Conservation (phyloP, 139 green algal genomes). For the Picochlorum sp. region DNA sequence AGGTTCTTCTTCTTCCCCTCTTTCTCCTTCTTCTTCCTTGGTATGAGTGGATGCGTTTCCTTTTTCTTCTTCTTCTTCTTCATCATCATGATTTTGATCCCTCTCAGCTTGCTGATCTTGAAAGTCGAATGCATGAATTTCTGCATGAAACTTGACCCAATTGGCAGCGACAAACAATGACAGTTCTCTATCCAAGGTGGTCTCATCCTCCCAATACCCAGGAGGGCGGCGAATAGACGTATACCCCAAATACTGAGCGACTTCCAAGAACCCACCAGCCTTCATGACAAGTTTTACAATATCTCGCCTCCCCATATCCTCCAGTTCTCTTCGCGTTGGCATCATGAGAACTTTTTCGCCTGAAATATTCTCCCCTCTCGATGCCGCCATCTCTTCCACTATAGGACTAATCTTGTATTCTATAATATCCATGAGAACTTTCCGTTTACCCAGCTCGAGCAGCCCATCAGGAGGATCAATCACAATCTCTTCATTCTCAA, state of each 20-base stretch:
- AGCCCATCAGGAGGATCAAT: conserved; percentile 20
- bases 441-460: conserved; percentile 21
- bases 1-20: background rate
- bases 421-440: conserved; percentile 1
- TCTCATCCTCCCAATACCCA: conserved; percentile 25
- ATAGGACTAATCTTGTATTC: conserved; percentile 10
- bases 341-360: conserved; percentile 12
- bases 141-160: conserved; percentile 21
- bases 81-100: background rate
- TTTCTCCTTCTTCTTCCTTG: background rate
- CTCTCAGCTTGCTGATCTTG: background rate
- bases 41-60: background rate
- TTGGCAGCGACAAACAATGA: conserved; percentile 23
- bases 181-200: conserved; percentile 23
- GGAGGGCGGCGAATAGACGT: conserved; percentile 14
- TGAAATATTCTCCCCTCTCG: background rate
- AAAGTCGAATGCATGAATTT: background rate
- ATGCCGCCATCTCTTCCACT: background rate
- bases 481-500: background rate
- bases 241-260: conserved; percentile 19
- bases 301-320: conserved; percentile 13
- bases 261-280: conserved; percentile 28
- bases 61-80: background rate
- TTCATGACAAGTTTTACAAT: conserved; percentile 12
- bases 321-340: conserved; percentile 17